These are phyloP conservation scores for Alternaria sp. DNA, from an alignment of 2,329 filamentous ascomycete genomes.

Conservation along the genomic window DNA sequence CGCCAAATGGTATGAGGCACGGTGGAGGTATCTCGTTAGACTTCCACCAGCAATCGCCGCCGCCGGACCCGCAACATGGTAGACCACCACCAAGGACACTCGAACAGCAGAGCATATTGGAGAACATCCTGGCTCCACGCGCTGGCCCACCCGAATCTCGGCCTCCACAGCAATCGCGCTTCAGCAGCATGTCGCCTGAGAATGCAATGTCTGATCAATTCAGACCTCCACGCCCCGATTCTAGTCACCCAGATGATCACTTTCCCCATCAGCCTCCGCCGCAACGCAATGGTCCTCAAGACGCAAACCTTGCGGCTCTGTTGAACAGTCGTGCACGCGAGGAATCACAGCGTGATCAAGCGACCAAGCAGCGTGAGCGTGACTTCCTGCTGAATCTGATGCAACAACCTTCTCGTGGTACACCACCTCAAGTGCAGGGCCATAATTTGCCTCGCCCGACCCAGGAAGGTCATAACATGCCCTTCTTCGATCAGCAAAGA, in stretches of 20 bases:
- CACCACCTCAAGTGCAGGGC: constrained; percentile 45
- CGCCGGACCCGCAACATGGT: constrained; percentile 37
- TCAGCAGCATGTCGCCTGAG: constrained; percentile 48
- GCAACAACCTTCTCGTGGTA: constrained; percentile 62
- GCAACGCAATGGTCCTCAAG: constrained; percentile 41
- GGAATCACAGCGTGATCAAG: constrained; percentile 49
- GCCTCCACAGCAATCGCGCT: constrained; percentile 41
- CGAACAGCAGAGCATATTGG: constrained; percentile 49
- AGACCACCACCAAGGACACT: constrained; percentile 39
- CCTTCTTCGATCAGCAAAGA: constrained; percentile 47
- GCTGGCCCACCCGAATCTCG: constrained; percentile 42
- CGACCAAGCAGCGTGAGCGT: constrained; percentile 69
- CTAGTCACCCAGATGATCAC: constrained; percentile 42
- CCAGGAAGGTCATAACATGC: constrained; percentile 42
- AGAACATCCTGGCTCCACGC: constrained; percentile 47
- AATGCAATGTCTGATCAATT: constrained; percentile 44
- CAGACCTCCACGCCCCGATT: constrained; percentile 41
- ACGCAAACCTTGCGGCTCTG: constrained; percentile 46
- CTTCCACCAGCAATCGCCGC: constrained; percentile 43
- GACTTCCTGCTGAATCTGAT: constrained; percentile 88
- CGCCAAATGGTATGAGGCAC: constrained; percentile 40
- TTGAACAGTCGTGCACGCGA: constrained; percentile 52
- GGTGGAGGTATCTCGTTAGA: constrained; percentile 44
- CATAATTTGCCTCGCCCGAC: constrained; percentile 49
- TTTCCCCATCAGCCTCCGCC: constrained; percentile 44